A percentile compares a stretch with the other conserved stretches of the same genome.
Conservation (phyloP, 2,329 filamentous ascomycete genomes). For the Aspergillus glaucus region DNA sequence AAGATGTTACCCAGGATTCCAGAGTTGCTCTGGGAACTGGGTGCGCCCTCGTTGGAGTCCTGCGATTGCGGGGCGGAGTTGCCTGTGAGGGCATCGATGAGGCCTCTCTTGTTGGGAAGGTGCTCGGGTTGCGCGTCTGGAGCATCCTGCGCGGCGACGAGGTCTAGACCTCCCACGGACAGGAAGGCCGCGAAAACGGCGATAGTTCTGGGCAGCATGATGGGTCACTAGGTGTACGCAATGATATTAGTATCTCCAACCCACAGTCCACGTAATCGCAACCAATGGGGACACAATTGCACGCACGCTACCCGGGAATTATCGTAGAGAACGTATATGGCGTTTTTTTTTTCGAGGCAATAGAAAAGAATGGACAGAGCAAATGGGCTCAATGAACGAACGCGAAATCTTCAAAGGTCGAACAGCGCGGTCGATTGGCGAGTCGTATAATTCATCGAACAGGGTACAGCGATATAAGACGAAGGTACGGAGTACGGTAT, state of each 20-base stretch:
- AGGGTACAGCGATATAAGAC: constrained; percentile 3
- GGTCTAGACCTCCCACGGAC: constrained; percentile 27
- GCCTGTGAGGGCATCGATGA: constrained; percentile 4
- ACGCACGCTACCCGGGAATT: neutral
- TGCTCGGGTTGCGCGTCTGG: constrained; percentile 10
- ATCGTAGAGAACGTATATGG: neutral
- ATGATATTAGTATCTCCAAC: neutral
- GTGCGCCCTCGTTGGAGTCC: neutral
- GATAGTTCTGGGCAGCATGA: constrained; percentile 25
- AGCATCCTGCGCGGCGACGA: constrained; percentile 25
- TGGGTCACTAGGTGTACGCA: constrained; percentile 4
- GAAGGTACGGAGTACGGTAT: neutral
- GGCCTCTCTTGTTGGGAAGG: constrained; percentile 21
- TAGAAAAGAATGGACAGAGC: constrained; percentile 20
- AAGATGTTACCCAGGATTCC: neutral
- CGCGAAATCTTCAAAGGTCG: constrained; percentile 3
- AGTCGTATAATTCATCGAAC: constrained; percentile 7
- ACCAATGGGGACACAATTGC: neutral
- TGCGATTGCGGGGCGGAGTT: neutral
- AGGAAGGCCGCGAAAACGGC: constrained; percentile 27
- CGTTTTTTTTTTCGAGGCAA: neutral
- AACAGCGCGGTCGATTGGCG: constrained; percentile 6
- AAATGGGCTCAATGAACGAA: constrained; percentile 11
- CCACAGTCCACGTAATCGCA: neutral
- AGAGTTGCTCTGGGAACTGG: neutral